Evolutionary conservation across 768 basidiomycete genomes (phyloP), one percentile per base, ranked within the genome.

Genomic region (Mycena maculata): DNA sequence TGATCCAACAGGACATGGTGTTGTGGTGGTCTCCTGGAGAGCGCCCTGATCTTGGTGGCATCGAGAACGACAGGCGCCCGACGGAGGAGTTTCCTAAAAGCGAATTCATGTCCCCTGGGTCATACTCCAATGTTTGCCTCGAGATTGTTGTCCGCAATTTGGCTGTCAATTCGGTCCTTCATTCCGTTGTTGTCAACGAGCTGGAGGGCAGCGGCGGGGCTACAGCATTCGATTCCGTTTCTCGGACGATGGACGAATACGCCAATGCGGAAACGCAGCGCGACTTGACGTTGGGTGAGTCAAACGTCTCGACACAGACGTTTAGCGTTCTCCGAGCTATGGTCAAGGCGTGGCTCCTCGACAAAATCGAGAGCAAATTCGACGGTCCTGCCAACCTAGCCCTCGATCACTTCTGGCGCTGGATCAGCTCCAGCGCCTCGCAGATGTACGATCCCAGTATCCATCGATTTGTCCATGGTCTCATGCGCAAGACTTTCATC

Each of bases 401-500:
- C 3, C 86, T 98, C 57, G 93, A 96, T 73, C 96, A 99, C 78
- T 98, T 99, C 81, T 98, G 96, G 95, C 85, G 98, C 45, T 99
- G 98, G 98, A 87, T 98, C 70, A 92, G 90, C 76, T 95, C 95
- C 2, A 89, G 87, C 47, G 85, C 90, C 7, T 93, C 96, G 20
- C 86, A 90, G 63, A 88, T 99, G 83, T 96, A 95, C 76, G 98
- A 99, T 74, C 90, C 95, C 2, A 91, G 94, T 64, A 85, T 99
- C 8, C 95, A 98, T 75, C 90, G 92, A 0, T 99, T 99, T 78
- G 82, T 99, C 11, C 92, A 96, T 71, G 93, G 95, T 16, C 86
- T 99, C 50, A 99, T 99, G 98, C 90, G 94, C 65, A 99, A 99
- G 82, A 96, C 94, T 0, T 98, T 98, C 81, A 93, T 98, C 62